Evolutionary conservation across 1,139 yeast genomes (phyloP).

Genomic region (Candida pseudocylindracea): DNA sequence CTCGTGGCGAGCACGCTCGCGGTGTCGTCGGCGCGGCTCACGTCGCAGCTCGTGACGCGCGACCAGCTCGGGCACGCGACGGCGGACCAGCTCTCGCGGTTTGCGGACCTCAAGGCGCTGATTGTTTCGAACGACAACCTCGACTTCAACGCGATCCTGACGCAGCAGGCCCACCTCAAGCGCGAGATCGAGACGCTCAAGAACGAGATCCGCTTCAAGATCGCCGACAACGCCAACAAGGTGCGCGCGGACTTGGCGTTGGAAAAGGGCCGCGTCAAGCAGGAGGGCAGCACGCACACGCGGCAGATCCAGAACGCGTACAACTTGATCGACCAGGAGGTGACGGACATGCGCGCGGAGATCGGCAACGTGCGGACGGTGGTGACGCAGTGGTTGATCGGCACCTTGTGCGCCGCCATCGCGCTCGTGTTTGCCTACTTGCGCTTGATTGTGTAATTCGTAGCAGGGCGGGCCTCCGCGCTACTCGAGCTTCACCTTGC

Average conservation of each 20-base stretch:
- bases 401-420: constrained; percentile 95
- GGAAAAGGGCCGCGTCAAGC: constrained; percentile 89
- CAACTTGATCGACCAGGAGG: constrained; percentile 86
- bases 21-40: too few relatives aligned
- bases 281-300: constrained; percentile 82
- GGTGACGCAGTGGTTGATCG: constrained; percentile 94
- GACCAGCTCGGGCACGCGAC: too few relatives aligned
- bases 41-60: too few relatives aligned
- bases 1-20: too few relatives aligned
- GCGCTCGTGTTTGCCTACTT: constrained; percentile 84
- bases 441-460: constrained; percentile 56
- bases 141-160: constrained; percentile 61
- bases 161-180: constrained; percentile 70
- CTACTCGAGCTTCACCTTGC: constrained; percentile 38
- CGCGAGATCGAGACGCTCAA: constrained; percentile 75
- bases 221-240: constrained; percentile 76
- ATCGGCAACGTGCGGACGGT: constrained; percentile 89
- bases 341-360: constrained; percentile 84
- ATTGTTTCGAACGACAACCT: constrained; percentile 72
- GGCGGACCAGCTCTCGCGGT: constrained; percentile 6
- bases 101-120: constrained; percentile 84
- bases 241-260: constrained; percentile 76
- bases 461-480: too few relatives aligned
- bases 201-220: constrained; percentile 73
- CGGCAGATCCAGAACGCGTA: constrained; percentile 87